These are phyloP conservation scores for Huiozyma naganishii DNA, from an alignment of 805 yeast species.

Conservation along the genomic window DNA sequence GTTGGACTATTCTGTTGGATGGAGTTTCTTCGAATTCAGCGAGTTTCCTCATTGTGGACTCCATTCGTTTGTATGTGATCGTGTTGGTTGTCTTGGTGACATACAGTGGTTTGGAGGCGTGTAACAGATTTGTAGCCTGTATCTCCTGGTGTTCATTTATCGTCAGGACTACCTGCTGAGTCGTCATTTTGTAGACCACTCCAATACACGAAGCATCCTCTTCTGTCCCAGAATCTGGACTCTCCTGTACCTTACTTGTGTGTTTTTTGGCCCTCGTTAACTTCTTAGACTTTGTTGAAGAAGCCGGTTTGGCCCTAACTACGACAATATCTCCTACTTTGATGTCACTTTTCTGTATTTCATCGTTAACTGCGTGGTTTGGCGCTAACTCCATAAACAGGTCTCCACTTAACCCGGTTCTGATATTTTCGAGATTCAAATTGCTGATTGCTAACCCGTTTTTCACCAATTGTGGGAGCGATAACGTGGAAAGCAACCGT, in stretches of 20 bases:
- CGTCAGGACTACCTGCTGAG: slow-evolving; percentile 43
- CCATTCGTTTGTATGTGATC: slow-evolving; percentile 69
- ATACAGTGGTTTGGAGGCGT: slow-evolving; percentile 11
- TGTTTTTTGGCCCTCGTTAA: slow-evolving; percentile 9
- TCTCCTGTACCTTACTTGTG: slow-evolving; percentile 13
- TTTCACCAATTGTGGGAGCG: slow-evolving; percentile 56
- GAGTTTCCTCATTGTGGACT: slow-evolving; percentile 59
- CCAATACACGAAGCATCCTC: slow-evolving; percentile 38
- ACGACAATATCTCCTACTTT: slow-evolving; percentile 72
- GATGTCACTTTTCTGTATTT: slow-evolving; percentile 39
- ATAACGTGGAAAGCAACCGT: slow-evolving; percentile 33
- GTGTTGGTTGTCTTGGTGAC: slow-evolving; percentile 47
- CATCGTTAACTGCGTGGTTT: slow-evolving; percentile 26
- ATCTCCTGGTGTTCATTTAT: slow-evolving; percentile 50
- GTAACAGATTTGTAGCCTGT: slow-evolving; percentile 34
- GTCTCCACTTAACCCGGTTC: slow-evolving; percentile 71
- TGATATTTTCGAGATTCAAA: slow-evolving; percentile 44
- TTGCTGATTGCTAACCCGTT: slow-evolving; percentile 71
- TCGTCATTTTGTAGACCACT: slow-evolving; percentile 48
- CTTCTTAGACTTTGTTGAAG: slow-evolving; percentile 20
- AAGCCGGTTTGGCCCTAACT: slow-evolving; percentile 28
- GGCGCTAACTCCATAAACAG: slow-evolving; percentile 52
- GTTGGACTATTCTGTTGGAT: slow-evolving; percentile 31
- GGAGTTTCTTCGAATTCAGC: slow-evolving; percentile 34
- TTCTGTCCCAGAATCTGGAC: slow-evolving; percentile 13